These are phyloP conservation scores for Heritiera littoralis DNA, from an alignment of 345 rosid genomes.

Conservation along the genomic window DNA sequence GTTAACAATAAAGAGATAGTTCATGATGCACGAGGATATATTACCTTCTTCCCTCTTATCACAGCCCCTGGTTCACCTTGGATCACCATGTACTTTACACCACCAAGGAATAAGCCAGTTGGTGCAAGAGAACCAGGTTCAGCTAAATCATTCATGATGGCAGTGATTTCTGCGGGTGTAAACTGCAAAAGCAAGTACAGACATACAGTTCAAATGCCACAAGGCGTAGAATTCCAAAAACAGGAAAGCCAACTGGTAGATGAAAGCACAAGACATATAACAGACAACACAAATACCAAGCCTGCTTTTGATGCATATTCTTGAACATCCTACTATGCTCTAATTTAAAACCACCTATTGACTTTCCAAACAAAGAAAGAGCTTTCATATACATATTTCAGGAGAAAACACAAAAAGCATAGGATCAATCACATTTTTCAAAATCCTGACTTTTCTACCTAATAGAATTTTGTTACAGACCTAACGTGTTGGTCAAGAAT, in stretches of 20 bases:
- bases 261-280: background rate
- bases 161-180: constrained; percentile 64
- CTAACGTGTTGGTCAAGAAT: too few relatives aligned
- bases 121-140: constrained; percentile 38
- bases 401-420: background rate
- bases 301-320: too few relatives aligned
- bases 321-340: too few relatives aligned
- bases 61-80: constrained; percentile 40
- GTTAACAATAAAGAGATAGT: background rate
- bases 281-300: background rate
- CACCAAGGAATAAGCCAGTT: constrained; percentile 37
- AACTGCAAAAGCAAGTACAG: constrained; percentile 45
- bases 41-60: constrained; percentile 88
- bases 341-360: too few relatives aligned
- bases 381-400: background rate
- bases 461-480: background rate
- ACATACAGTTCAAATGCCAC: background rate
- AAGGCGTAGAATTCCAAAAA: background rate
- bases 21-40: background rate
- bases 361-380: background rate
- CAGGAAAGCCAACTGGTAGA: background rate
- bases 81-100: constrained; percentile 38
- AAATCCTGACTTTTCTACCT: background rate
- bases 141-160: constrained; percentile 32
- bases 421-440: background rate